Percentiles rank a stretch among this genome's conserved stretches.
These are phyloP conservation scores for Fusarium secorum DNA, from an alignment of 2,329 filamentous ascomycete species.

Conservation along the genomic window DNA sequence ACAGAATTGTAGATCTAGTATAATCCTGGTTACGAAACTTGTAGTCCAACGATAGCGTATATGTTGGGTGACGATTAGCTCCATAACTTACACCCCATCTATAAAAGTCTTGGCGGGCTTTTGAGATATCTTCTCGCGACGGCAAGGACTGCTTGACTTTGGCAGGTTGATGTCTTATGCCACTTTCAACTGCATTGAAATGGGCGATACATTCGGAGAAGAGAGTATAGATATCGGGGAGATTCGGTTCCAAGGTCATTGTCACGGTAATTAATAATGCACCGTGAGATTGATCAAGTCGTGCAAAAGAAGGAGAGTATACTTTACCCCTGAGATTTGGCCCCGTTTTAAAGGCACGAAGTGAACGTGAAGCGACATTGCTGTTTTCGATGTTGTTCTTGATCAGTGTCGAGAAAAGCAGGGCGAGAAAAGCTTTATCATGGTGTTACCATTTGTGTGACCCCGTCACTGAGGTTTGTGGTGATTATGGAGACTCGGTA, in stretches of 20 bases:
- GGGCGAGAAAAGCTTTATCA: conserved; percentile 9
- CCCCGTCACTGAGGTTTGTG: conserved; percentile 3
- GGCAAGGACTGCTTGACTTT: background rate
- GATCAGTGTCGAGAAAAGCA: background rate
- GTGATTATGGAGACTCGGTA: background rate
- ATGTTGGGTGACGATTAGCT: background rate
- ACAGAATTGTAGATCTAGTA: background rate
- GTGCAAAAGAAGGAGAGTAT: background rate
- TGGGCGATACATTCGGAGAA: conserved; percentile 3
- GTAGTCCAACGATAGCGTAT: conserved; percentile 21
- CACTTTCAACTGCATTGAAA: conserved; percentile 2
- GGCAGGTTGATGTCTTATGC: background rate
- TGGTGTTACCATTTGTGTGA: conserved; percentile 24
- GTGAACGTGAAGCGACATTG: background rate
- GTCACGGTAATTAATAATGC: background rate
- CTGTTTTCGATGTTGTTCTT: background rate
- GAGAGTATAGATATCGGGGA: conserved; percentile 2
- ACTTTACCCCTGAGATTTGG: background rate
- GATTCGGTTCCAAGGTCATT: background rate
- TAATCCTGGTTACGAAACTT: conserved; percentile 25
- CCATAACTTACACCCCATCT: conserved; percentile 19
- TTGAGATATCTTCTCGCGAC: background rate
- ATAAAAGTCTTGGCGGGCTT: conserved; percentile 5
- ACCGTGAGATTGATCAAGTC: background rate
- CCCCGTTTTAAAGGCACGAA: background rate